These are phyloP conservation scores for Fusarium mangiferae DNA, from an alignment of 2,329 filamentous ascomycete species.

Conservation along the genomic window DNA sequence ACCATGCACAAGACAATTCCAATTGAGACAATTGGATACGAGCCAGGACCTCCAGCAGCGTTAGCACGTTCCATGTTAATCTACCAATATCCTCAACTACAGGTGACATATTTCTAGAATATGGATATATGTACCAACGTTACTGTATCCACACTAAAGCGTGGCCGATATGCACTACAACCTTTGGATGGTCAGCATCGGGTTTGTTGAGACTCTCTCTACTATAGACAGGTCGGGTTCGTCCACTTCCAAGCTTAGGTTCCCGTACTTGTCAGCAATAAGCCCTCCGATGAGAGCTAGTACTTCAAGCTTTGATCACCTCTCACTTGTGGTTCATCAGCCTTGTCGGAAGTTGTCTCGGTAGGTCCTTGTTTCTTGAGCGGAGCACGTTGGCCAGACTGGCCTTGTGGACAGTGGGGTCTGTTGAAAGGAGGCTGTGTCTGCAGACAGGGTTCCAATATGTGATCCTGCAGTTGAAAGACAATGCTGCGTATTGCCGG, in stretches of 20 bases:
- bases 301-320: constrained; percentile 4
- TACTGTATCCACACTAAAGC: neutral
- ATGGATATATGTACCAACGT: neutral
- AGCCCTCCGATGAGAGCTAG: neutral
- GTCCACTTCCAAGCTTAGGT: constrained; percentile 1
- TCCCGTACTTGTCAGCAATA: constrained; percentile 8
- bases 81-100: neutral
- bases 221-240: constrained; percentile 2
- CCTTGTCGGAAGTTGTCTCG: constrained; percentile 10
- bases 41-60: neutral
- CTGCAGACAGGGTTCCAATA: constrained; percentile 2
- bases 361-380: constrained; percentile 1
- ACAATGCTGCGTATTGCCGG: neutral
- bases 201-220: neutral
- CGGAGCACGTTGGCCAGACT: neutral
- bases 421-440: constrained; percentile 23
- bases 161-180: neutral
- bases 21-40: neutral
- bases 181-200: constrained; percentile 19
- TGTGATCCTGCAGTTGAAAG: constrained; percentile 9
- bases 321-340: constrained; percentile 15
- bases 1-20: neutral
- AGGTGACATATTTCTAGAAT: neutral
- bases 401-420: neutral
- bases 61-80: neutral